Percentiles rank a stretch among this genome's conserved stretches.
phyloP scores from a whole-genome alignment of 139 green algal genomes.

The Haematococcus sp. region DNA sequence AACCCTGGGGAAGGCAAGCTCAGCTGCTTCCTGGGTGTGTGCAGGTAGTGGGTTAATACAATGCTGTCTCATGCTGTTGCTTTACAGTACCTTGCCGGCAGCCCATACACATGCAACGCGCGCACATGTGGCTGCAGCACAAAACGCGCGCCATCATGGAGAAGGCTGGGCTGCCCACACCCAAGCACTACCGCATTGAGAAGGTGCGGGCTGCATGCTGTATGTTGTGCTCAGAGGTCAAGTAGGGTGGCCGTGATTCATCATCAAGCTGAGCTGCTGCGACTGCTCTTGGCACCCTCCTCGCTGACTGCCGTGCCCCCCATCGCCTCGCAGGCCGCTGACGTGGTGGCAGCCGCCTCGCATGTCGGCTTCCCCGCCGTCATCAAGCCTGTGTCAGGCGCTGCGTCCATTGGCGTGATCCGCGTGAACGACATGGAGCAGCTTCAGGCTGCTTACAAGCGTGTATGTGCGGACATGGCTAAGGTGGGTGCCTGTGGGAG shows the following conservation, averaged over 20 bases:
- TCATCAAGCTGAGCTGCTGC: no score
- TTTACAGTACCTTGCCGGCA: not conserved
- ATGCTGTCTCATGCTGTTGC: not conserved
- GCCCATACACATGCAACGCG: not conserved
- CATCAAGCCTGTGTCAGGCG: conserved; percentile 89
- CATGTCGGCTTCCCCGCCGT: conserved; percentile 82
- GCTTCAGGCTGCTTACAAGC: conserved; percentile 51
- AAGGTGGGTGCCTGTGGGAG: no score
- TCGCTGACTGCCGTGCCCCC: not conserved
- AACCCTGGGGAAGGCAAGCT: no score
- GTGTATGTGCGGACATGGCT: conserved; percentile 9
- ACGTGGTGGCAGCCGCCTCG: conserved; percentile 55
- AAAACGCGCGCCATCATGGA: conserved; percentile 57
- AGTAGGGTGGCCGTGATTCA: no score
- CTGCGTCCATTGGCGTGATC: conserved; percentile 86
- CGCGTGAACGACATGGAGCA: conserved; percentile 65
- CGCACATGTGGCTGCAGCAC: conserved; percentile 39
- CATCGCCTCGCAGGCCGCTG: conserved; percentile 27
- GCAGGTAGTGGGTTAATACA: no score
- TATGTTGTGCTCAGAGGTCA: not conserved
- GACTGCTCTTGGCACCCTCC: no score
- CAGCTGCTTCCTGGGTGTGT: no score
- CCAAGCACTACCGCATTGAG: conserved; percentile 49
- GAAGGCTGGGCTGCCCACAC: conserved; percentile 71
- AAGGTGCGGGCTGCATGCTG: not conserved